Evolutionary conservation across 2,329 filamentous ascomycete genomes (phyloP), one percentile per base, ranked within the genome.

Genomic region (Aspergillus neotritici): DNA sequence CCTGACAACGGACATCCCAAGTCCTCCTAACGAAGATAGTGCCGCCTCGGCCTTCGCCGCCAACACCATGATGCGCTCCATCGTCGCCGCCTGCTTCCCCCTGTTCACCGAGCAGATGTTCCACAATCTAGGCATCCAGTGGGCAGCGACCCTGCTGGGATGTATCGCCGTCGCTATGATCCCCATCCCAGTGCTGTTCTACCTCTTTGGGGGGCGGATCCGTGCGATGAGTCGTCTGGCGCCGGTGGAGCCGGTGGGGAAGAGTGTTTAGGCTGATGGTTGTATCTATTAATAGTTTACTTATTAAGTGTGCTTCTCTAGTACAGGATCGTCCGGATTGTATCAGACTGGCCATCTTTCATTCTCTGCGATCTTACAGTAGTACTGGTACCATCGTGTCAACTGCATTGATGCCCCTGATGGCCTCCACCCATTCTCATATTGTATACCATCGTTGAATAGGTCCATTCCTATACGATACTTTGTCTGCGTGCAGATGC

Each of bases 51-150:
- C 52, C 9, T 53, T 56, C 16, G 52, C 52, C 1, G 53, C 52
- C 5, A 56, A 53, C 25, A 55, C 52, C 8, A 53, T 55, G 46
- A 51, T 56, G 50, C 52, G 52, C n/a, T 55, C 52, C 4, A 44
- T 52, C 37, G 50, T 53, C 11, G 53, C 50, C 5, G 48, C 48
- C 2, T 40, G 40, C n/a, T 56, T 56, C 21, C 53, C 53, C 2
- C 44, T 56, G 3, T 56, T 56, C 35, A 47, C 52, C 5, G 43
- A 44, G 3, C 52, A 55, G 17, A 56, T 56, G 53, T 55, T 55
- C 34, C 37, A 52, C 29, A 52, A 55, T 14, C n/a, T 55, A 11
- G 53, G 52, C 2, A 48, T 55, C 13, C 52, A 56, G 30, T 56
- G 53, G 53, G 53, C 52, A 0, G 46, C 44, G 1, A 56, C 53